Evolutionary conservation across 2,329 filamentous ascomycete genomes (phyloP).

Genomic region (Xylaria sp.): DNA sequence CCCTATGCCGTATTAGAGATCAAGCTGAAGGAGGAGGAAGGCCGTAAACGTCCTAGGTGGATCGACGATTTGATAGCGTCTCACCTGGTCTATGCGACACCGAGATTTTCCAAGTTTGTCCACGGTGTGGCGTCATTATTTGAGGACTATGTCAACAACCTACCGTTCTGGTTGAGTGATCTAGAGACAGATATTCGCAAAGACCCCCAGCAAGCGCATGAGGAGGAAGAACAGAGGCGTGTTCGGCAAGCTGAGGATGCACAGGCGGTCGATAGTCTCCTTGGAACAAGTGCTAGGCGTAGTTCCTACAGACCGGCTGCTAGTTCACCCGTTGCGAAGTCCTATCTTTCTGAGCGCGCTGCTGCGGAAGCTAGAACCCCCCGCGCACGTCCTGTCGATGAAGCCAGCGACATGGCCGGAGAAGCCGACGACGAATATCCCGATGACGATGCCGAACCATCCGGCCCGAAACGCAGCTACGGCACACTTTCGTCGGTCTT

Average conservation of each 20-base stretch:
- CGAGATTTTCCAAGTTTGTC: slow-evolving; percentile 95
- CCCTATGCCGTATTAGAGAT: slow-evolving; percentile 93
- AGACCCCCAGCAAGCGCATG: slow-evolving; percentile 89
- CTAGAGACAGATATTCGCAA: slow-evolving; percentile 93
- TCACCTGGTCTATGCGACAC: slow-evolving; percentile 88
- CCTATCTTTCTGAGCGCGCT: slow-evolving; percentile 67
- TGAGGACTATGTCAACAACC: slow-evolving; percentile 93
- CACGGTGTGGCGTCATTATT: slow-evolving; percentile 93
- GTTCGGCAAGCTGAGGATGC: slow-evolving; percentile 86
- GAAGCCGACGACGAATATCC: slow-evolving; percentile 39
- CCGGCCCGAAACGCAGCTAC: slow-evolving; percentile 53
- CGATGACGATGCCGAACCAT: slow-evolving; percentile 49
- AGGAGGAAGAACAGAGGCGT: slow-evolving; percentile 87
- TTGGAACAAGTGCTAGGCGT: slow-evolving; percentile 64
- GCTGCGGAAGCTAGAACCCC: slow-evolving; percentile 56
- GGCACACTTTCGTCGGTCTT: slow-evolving; percentile 76
- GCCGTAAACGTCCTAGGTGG: slow-evolving; percentile 81
- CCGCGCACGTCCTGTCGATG: slow-evolving; percentile 37
- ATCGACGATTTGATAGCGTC: slow-evolving; percentile 91
- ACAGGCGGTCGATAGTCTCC: slow-evolving; percentile 86
- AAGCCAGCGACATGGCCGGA: slow-evolving; percentile 39
- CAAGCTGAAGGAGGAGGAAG: slow-evolving; percentile 77
- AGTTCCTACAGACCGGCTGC: slow-evolving; percentile 67
- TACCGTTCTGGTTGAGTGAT: slow-evolving; percentile 95
- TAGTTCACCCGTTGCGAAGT: slow-evolving; percentile 75